Percentiles rank a stretch among this genome's conserved stretches.
Evolutionary conservation across 2,329 filamentous ascomycete genomes (phyloP).

Genomic region (Myriosclerotinia curreyana): DNA sequence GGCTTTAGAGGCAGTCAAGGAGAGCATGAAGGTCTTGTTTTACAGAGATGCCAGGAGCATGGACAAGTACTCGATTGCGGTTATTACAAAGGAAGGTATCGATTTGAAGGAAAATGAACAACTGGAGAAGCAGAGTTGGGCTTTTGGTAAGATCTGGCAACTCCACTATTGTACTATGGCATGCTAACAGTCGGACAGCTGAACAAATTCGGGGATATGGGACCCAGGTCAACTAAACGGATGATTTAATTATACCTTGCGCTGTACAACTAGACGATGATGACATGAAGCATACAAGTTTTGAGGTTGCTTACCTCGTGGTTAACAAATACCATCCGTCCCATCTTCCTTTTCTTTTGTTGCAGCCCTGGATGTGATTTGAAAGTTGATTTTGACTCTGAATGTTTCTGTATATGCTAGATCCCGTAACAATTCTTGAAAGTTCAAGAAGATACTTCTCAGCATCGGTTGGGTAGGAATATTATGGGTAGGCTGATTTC

Average conservation of each 20-base stretch:
- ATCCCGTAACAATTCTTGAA: neutral
- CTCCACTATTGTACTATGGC: neutral
- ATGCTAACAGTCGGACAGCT: constrained; percentile 48
- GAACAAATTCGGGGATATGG: constrained; percentile 94
- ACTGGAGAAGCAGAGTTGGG: constrained; percentile 96
- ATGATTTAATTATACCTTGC: constrained; percentile 21
- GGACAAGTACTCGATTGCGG: constrained; percentile 86
- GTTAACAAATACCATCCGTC: neutral
- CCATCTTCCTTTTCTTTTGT: neutral
- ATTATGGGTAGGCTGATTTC: neutral
- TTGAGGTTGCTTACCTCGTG: constrained; percentile 7
- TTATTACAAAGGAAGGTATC: constrained; percentile 86
- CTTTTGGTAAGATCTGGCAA: constrained; percentile 53
- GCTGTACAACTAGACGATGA: constrained; percentile 37
- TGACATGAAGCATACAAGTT: constrained; percentile 30
- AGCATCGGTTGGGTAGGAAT: neutral
- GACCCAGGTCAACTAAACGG: constrained; percentile 62
- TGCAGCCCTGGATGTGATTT: neutral
- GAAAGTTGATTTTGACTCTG: neutral
- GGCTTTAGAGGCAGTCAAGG: constrained; percentile 76
- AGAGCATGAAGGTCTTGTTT: constrained; percentile 98
- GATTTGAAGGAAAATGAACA: constrained; percentile 80
- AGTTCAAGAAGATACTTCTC: neutral
- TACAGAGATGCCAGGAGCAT: constrained; percentile 93
- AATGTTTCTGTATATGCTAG: neutral